These are phyloP conservation scores for Kappamyces sp. DNA, from an alignment of 192 early-diverging fungal genomes.

Conservation along the genomic window DNA sequence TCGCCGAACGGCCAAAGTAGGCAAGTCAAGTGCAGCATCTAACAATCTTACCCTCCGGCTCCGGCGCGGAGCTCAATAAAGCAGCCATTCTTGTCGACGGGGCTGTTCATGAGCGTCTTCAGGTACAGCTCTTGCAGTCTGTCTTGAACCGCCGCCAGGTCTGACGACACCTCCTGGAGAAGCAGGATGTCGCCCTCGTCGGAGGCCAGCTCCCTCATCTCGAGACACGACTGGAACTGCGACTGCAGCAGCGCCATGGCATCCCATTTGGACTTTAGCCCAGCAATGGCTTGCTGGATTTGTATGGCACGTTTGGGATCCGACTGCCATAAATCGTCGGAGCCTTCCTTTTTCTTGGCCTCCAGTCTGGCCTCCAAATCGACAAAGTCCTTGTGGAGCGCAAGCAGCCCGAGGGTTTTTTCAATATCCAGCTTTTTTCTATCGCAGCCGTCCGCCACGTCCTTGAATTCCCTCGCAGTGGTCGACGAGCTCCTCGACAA, in stretches of 20 bases:
- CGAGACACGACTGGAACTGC: background rate
- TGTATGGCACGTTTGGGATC: too few species aligned
- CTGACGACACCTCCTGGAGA: constrained; percentile 23
- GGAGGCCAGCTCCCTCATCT: constrained; percentile 27
- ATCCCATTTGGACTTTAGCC: background rate
- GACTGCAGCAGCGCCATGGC: background rate
- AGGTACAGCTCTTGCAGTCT: constrained; percentile 33
- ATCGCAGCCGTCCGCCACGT: constrained; percentile 25
- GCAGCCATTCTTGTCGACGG: constrained; percentile 42
- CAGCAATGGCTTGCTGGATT: constrained; percentile 5
- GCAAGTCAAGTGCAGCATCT: too few species aligned
- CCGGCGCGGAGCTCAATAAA: constrained; percentile 51
- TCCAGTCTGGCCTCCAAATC: too few species aligned
- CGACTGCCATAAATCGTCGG: too few species aligned
- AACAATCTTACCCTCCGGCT: constrained; percentile 27
- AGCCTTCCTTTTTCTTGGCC: too few species aligned
- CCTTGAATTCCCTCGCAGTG: constrained; percentile 1
- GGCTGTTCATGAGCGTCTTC: constrained; percentile 41
- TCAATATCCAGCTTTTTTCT: constrained; percentile 9
- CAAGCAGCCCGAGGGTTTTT: constrained; percentile 25
- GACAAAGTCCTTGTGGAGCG: too few species aligned
- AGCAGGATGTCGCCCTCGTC: constrained; percentile 34
- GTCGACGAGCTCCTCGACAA: background rate
- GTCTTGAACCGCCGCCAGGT: constrained; percentile 24
- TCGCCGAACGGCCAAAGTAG: too few species aligned